Percentiles rank a stretch among this genome's conserved stretches.
phyloP scores from a whole-genome alignment of 306 rosid genomes.

The Carpinus fangiana region DNA sequence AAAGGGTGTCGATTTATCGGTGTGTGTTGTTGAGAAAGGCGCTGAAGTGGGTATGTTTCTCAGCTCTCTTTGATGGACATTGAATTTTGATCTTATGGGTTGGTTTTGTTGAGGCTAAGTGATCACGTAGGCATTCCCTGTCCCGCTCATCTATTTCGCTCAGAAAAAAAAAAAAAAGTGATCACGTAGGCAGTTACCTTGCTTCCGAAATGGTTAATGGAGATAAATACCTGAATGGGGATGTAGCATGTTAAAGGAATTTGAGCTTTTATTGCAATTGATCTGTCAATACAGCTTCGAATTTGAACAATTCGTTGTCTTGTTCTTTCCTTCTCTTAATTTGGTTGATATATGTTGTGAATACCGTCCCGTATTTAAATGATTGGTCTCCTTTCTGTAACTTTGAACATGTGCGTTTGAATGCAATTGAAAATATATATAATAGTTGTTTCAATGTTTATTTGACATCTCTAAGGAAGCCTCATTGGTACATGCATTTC shows the following conservation, averaged over 20 bases:
- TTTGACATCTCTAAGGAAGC: background rate
- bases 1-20: conserved; percentile 62
- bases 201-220: background rate
- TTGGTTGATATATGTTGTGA: background rate
- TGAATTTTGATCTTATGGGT: background rate
- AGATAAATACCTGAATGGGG: background rate
- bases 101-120: background rate
- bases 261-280: background rate
- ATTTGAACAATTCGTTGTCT: background rate
- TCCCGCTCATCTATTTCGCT: too few relatives aligned
- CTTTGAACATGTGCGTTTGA: background rate
- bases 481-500: background rate
- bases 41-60: conserved; percentile 78
- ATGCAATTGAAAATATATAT: background rate
- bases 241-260: background rate
- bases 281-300: background rate
- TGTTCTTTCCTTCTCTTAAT: background rate
- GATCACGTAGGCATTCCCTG: background rate
- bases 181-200: background rate
- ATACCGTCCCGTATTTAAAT: background rate
- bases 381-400: background rate
- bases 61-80: background rate
- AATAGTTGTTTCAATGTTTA: background rate
- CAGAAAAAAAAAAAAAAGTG: too few relatives aligned
- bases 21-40: conserved; percentile 92